A percentile compares a stretch with the other conserved stretches of the same genome.
These are phyloP conservation scores for Leavenworthia alabamica DNA, from an alignment of 345 rosid species.

Conservation along the genomic window DNA sequence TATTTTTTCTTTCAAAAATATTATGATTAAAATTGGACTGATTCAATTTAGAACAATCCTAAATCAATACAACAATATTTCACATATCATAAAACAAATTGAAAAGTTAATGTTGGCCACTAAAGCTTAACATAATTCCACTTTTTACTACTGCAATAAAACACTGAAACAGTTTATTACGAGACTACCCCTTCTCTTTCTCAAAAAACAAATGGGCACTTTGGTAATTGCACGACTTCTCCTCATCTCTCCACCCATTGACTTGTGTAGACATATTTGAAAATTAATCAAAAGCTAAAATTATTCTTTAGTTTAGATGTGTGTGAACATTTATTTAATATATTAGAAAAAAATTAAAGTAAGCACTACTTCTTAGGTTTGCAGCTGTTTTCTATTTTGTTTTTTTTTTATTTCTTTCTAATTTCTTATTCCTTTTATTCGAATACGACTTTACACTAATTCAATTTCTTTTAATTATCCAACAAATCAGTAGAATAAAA, in stretches of 20 bases:
- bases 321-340: conserved; percentile 26
- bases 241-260: conserved; percentile 14
- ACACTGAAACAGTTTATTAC: conserved; percentile 4
- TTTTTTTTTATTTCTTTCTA: not conserved
- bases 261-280: conserved; percentile 25
- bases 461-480: too few relatives aligned
- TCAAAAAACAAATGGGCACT: not conserved
- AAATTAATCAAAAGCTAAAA: conserved; percentile 14
- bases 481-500: not conserved
- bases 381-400: conserved; percentile 18
- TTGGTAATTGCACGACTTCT: not conserved
- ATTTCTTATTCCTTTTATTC: not conserved
- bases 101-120: conserved; percentile 49
- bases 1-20: too few relatives aligned
- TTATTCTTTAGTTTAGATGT: conserved; percentile 6
- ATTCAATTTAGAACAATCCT: too few relatives aligned
- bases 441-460: conserved; percentile 5
- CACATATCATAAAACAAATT: too few relatives aligned
- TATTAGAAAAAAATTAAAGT: not conserved
- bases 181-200: not conserved
- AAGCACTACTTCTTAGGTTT: conserved; percentile 18
- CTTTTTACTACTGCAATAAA: conserved; percentile 14
- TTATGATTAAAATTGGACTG: too few relatives aligned
- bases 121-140: conserved; percentile 33
- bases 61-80: too few relatives aligned